These are phyloP conservation scores for Dionaea muscipula DNA, from an alignment of 179 eudicot genomes.

Conservation along the genomic window DNA sequence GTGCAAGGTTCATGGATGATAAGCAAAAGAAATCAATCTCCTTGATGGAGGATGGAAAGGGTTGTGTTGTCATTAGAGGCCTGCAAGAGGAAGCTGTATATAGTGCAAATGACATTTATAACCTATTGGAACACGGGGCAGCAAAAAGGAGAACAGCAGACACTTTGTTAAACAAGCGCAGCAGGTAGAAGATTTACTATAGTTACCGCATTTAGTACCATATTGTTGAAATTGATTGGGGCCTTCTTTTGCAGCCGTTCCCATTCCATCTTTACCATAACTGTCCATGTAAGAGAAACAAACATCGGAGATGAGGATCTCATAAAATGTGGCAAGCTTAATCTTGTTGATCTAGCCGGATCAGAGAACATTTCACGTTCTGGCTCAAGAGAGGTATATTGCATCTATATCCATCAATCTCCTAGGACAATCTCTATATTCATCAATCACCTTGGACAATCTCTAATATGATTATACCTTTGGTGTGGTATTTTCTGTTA, in stretches of 20 bases:
- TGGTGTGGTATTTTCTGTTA: too few species aligned
- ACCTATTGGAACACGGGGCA: conserved; percentile 72
- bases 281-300: conserved; percentile 58
- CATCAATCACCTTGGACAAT: neutral
- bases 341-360: conserved; percentile 90
- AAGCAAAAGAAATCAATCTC: conserved; percentile 56
- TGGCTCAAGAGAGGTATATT: conserved; percentile 61
- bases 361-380: conserved; percentile 81
- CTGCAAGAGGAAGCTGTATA: conserved; percentile 83
- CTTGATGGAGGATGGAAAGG: conserved; percentile 81
- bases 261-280: conserved; percentile 71
- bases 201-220: neutral
- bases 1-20: conserved; percentile 37
- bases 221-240: neutral
- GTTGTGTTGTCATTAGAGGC: conserved; percentile 66
- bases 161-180: conserved; percentile 67
- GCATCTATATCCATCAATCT: neutral
- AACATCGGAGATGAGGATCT: conserved; percentile 61
- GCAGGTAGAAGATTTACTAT: conserved; percentile 33
- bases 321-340: conserved; percentile 80
- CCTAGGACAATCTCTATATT: neutral
- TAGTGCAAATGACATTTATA: conserved; percentile 69
- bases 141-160: conserved; percentile 70
- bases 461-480: too few species aligned
- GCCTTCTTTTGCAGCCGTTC: conserved; percentile 52